phyloP scores from a whole-genome alignment of 129 eudicot genomes.

The Artemisia argyi region DNA sequence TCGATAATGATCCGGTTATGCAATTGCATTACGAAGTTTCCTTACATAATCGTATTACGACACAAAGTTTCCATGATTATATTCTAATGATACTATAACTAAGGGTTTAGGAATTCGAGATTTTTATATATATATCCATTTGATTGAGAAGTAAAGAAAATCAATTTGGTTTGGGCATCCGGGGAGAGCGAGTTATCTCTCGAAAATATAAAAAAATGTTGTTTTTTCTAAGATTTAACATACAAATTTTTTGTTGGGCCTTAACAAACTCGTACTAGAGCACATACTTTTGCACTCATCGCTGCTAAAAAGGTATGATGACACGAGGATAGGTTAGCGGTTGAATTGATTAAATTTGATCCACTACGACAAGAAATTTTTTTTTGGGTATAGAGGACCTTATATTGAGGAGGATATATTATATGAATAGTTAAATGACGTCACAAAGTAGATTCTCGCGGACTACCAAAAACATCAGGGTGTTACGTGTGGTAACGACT shows the following conservation, averaged over 20 bases:
- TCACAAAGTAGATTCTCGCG: too few relatives aligned
- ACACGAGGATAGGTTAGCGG: neutral
- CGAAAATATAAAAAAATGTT: neutral
- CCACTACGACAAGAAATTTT: too few relatives aligned
- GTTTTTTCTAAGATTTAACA: neutral
- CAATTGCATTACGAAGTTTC: slow-evolving; percentile 17
- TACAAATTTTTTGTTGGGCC: neutral
- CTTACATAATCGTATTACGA: slow-evolving; percentile 8
- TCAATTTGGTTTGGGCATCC: neutral
- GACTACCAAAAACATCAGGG: too few relatives aligned
- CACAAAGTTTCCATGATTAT: slow-evolving; percentile 10
- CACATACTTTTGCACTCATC: neutral
- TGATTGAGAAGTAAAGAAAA: slow-evolving; percentile 14
- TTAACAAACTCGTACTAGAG: neutral
- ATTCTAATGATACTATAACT: slow-evolving; percentile 3
- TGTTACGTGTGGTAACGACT: too few relatives aligned
- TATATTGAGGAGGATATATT: too few relatives aligned
- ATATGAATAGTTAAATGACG: too few relatives aligned
- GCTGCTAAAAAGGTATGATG: neutral
- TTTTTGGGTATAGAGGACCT: too few relatives aligned
- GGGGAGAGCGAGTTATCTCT: neutral
- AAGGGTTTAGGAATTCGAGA: slow-evolving; percentile 1
- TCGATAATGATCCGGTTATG: neutral
- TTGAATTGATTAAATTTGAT: neutral
- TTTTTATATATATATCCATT: neutral